Conservation (phyloP, 164 flowering plant species). For the Dillenia turbinata region DNA sequence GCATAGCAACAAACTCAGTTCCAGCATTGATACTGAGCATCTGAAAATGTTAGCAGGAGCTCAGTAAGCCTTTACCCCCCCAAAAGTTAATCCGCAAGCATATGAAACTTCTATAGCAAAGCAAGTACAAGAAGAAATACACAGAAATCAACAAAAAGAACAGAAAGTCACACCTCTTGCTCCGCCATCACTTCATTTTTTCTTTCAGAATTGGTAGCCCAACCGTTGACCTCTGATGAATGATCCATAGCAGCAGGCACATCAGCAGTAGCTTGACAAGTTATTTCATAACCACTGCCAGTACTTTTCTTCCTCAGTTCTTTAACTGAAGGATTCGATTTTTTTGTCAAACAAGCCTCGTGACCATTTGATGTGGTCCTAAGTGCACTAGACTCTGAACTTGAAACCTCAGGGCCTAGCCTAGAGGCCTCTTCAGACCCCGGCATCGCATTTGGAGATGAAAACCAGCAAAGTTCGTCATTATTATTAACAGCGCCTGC, state of each 20-base stretch:
- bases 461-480: constrained; percentile 61
- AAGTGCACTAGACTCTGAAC: constrained; percentile 26
- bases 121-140: too few species aligned
- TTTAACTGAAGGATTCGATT: constrained; percentile 12
- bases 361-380: constrained; percentile 24
- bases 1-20: too few species aligned
- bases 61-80: too few species aligned
- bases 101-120: too few species aligned
- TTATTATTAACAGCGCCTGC: constrained; percentile 41
- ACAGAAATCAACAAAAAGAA: too few species aligned
- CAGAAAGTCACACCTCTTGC: constrained; percentile 44
- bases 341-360: constrained; percentile 20
- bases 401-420: constrained; percentile 30
- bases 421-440: constrained; percentile 43
- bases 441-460: constrained; percentile 41
- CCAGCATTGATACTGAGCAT: too few species aligned
- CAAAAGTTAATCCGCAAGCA: not conserved
- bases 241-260: constrained; percentile 19
- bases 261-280: constrained; percentile 15
- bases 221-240: constrained; percentile 18
- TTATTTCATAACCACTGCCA: constrained; percentile 10
- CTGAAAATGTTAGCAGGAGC: too few species aligned
- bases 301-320: constrained; percentile 18
- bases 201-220: constrained; percentile 20
- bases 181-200: constrained; percentile 18